Evolutionary conservation across 2,329 filamentous ascomycete species (phyloP), one percentile per base, ranked within the genome.

Genomic region (Apiospora arundinis): DNA sequence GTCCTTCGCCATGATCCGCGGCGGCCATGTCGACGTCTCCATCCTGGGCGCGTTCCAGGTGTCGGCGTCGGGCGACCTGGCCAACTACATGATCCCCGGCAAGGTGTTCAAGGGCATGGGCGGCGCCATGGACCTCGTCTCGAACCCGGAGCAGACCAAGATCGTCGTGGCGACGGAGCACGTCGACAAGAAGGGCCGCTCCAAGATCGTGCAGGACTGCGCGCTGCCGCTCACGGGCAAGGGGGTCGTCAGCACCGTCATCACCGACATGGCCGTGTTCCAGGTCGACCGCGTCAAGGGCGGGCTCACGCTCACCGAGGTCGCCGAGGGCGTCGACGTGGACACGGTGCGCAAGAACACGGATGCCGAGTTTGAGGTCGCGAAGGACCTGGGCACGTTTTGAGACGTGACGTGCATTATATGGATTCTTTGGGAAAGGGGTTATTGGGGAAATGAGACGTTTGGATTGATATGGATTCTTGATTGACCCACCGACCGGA

Each of bases 101-200:
- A 96, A 95, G 82, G 90, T 94, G 14, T 91, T 95, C 82, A 96
- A 96, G 86, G 94, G 94, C 23, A 96, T 97, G 91, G 94, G 94
- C 73, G 91, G 91, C 40, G 91, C 91, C 23, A 93, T 93, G 91
- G 91, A 93, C 78, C 83, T 93, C 9, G 90, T 93, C 14, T 91
- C 89, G 48, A 92, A 93, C 81, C 91, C 91, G 0, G 89, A 92
- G 75, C 85, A 87, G 76, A 93, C 91, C 74, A 93, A 92, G 85
- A 92, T 93, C 75, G 90, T 93, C 5, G 90, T 93, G 3, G 88
- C 91, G 0, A 93, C 91, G 2, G 91, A 92, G 77, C 91, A 93
- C 77, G 87, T 90, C 0, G 91, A 91, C 74, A 92, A 92, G 82
- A 89, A 92, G 75, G 91, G 91, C 21, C 86, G 86, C 1, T 85